Conservation (phyloP, 441 rosid genomes). For the Bocquillonia castaneifolia region DNA sequence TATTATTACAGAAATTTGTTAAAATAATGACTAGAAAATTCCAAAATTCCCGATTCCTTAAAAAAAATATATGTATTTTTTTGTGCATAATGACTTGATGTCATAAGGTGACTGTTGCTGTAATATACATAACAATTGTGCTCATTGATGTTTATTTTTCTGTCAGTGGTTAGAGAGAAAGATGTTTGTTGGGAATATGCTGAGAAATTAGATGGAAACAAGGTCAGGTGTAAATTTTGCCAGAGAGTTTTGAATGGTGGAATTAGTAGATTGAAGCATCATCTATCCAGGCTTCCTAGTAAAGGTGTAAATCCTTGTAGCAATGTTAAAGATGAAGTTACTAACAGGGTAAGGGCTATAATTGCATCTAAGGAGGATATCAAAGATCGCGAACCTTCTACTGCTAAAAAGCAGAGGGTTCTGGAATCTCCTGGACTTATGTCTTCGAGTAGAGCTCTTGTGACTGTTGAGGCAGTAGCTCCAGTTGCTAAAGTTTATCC, state of each 20-base stretch:
- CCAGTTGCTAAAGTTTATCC: conserved; percentile 46
- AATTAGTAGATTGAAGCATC: conserved; percentile 84
- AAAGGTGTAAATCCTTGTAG: conserved; percentile 88
- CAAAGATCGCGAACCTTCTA: conserved; percentile 45
- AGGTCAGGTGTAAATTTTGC: conserved; percentile 79
- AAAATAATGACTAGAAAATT: too few relatives aligned
- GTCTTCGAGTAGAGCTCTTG: conserved; percentile 31
- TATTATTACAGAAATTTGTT: too few relatives aligned
- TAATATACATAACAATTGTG: background rate
- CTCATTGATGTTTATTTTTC: conserved; percentile 13
- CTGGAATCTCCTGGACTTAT: conserved; percentile 40
- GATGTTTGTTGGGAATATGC: conserved; percentile 93
- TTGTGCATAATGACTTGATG: too few relatives aligned
- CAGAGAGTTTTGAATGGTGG: conserved; percentile 69
- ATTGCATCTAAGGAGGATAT: conserved; percentile 56
- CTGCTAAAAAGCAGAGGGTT: conserved; percentile 41
- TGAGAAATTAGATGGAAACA: conserved; percentile 79
- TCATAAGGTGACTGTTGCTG: background rate
- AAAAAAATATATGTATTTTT: too few relatives aligned
- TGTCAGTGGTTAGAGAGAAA: conserved; percentile 84
- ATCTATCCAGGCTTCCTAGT: conserved; percentile 76
- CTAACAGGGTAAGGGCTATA: conserved; percentile 60
- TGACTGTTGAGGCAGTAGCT: conserved; percentile 31
- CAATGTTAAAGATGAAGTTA: conserved; percentile 77
- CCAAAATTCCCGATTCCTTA: too few relatives aligned